These are phyloP conservation scores for Fusarium sp. DNA, from an alignment of 2,329 filamentous ascomycete species.

Conservation along the genomic window DNA sequence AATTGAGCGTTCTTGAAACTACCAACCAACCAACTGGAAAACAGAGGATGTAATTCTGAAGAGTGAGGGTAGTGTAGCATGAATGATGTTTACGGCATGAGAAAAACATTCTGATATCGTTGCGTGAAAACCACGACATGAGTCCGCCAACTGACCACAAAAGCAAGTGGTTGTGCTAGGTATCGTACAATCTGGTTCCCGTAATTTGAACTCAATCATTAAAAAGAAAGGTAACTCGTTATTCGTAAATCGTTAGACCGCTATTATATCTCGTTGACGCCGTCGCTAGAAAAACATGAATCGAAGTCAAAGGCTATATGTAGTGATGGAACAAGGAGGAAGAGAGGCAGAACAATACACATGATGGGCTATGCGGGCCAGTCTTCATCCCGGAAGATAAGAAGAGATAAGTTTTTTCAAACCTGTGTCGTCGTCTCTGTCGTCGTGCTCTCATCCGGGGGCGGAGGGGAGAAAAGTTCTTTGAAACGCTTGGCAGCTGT, in stretches of 20 bases:
- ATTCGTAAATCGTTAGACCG: slow-evolving; percentile 48
- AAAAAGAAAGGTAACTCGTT: slow-evolving; percentile 43
- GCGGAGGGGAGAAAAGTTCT: slow-evolving; percentile 57
- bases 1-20: slow-evolving; percentile 50
- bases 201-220: slow-evolving; percentile 25
- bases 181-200: slow-evolving; percentile 49
- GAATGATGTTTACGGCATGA: slow-evolving; percentile 36
- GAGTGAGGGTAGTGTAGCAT: slow-evolving; percentile 19
- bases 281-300: slow-evolving; percentile 39
- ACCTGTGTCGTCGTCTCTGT: slow-evolving; percentile 32
- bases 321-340: slow-evolving; percentile 19
- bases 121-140: slow-evolving; percentile 19
- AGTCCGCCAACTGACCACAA: slow-evolving; percentile 30
- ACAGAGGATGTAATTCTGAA: slow-evolving; percentile 17
- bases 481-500: slow-evolving; percentile 56
- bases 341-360: slow-evolving; percentile 7
- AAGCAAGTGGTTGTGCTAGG: slow-evolving; percentile 24
- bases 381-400: slow-evolving; percentile 4
- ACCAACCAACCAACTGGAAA: slow-evolving; percentile 33
- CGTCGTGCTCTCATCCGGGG: slow-evolving; percentile 35
- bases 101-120: slow-evolving; percentile 33
- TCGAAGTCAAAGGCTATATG: slow-evolving; percentile 35
- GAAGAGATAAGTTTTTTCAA: slow-evolving; percentile 6
- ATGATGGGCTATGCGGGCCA: neutral
- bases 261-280: slow-evolving; percentile 29